These are phyloP conservation scores for Gaeumannomyces sp. DNA, from an alignment of 2,329 filamentous ascomycete genomes.

Conservation along the genomic window DNA sequence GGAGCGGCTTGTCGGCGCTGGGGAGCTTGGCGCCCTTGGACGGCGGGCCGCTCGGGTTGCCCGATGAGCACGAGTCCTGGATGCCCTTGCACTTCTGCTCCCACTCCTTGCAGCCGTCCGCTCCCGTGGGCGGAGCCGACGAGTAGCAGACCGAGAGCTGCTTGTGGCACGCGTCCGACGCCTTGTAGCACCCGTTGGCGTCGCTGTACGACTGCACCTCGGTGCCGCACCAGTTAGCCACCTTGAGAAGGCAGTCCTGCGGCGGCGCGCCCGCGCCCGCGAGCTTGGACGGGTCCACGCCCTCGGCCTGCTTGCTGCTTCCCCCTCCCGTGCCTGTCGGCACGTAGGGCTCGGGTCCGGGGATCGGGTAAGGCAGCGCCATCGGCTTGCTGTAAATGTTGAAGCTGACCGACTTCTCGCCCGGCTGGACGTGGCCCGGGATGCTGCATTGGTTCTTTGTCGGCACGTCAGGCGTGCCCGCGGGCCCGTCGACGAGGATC, in stretches of 20 bases:
- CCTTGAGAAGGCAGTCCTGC: conserved; percentile 52
- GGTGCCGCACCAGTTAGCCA: conserved; percentile 66
- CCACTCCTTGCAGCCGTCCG: conserved; percentile 54
- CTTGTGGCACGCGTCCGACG: conserved; percentile 48
- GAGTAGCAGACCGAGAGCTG: conserved; percentile 57
- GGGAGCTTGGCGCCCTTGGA: conserved; percentile 31
- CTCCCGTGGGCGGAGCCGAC: conserved; percentile 51
- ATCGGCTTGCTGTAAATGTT: conserved; percentile 54
- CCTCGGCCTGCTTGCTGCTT: conserved; percentile 10
- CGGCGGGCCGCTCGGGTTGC: conserved; percentile 42
- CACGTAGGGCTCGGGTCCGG: conserved; percentile 50
- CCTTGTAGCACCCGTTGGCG: conserved; percentile 54
- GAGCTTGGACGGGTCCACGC: conserved; percentile 12
- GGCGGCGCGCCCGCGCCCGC: conserved; percentile 45
- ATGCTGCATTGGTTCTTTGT: conserved; percentile 50
- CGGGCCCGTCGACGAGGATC: conserved; percentile 49
- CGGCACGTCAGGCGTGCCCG: conserved; percentile 41
- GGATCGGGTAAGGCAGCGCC: conserved; percentile 49
- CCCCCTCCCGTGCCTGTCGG: conserved; percentile 23
- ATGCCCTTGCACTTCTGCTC: conserved; percentile 52
- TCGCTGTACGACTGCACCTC: conserved; percentile 52
- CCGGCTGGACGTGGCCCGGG: conserved; percentile 55
- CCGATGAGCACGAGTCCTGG: conserved; percentile 34
- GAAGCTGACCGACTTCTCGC: conserved; percentile 52
- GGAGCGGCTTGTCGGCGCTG: conserved; percentile 24